Evolutionary conservation across 2,329 filamentous ascomycete genomes (phyloP).

Genomic region (Orbilia brochopaga): DNA sequence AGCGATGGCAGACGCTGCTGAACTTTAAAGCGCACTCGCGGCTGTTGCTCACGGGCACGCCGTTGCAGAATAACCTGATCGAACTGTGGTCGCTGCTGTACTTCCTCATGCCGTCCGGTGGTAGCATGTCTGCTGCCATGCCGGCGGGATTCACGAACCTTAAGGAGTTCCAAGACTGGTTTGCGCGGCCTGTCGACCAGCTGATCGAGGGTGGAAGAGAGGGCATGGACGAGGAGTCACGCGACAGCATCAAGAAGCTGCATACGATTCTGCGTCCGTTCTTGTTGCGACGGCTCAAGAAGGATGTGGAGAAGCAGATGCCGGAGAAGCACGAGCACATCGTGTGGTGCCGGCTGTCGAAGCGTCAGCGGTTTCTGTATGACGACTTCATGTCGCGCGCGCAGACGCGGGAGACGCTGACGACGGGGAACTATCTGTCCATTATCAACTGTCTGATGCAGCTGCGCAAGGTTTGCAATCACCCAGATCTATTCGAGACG

Average conservation of each 20-base stretch:
- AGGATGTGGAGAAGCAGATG: slow-evolving; percentile 99
- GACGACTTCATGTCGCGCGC: slow-evolving; percentile 92
- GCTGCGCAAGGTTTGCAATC: slow-evolving; percentile 95
- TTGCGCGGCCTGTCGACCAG: slow-evolving; percentile 91
- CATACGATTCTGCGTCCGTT: slow-evolving; percentile 94
- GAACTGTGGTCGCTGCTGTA: slow-evolving; percentile 97
- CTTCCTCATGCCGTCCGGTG: slow-evolving; percentile 89
- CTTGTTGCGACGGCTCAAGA: slow-evolving; percentile 85
- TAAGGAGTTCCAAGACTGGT: slow-evolving; percentile 95
- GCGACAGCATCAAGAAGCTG: slow-evolving; percentile 87
- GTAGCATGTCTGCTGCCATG: slow-evolving; percentile 53
- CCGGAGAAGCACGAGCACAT: slow-evolving; percentile 97
- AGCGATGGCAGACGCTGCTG: slow-evolving; percentile 92
- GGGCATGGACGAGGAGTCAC: slow-evolving; percentile 91
- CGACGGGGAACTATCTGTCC: slow-evolving; percentile 92
- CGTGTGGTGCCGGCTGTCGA: slow-evolving; percentile 91
- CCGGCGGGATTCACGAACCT: slow-evolving; percentile 80
- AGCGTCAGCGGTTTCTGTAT: slow-evolving; percentile 92
- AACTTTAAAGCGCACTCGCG: slow-evolving; percentile 90
- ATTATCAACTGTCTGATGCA: slow-evolving; percentile 99
- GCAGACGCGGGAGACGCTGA: slow-evolving; percentile 84
- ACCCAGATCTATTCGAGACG: slow-evolving; percentile 95
- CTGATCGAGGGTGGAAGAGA: slow-evolving; percentile 94
- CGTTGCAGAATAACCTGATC: slow-evolving; percentile 93
- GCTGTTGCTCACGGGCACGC: slow-evolving; percentile 88